Conservation (phyloP, 2,329 filamentous ascomycete species). For the Metarhizium sp. region DNA sequence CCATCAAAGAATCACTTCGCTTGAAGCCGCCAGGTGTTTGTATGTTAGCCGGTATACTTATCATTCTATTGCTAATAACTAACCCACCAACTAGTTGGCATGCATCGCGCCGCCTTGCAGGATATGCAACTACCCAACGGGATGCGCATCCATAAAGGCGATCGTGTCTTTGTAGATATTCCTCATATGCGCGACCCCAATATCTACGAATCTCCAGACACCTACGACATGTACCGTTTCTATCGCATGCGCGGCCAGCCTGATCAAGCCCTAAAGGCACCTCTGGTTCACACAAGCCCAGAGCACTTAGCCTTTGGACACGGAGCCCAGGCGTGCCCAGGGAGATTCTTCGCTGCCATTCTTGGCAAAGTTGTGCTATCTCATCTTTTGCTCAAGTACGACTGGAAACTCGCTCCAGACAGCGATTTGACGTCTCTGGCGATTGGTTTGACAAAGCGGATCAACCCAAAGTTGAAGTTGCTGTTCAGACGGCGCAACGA, state of each 20-base stretch:
- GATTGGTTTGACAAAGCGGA: conserved; percentile 6
- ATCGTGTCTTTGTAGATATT: conserved; percentile 8
- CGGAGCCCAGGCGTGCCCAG: conserved; percentile 7
- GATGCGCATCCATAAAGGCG: conserved; percentile 3
- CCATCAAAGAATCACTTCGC: conserved; percentile 7
- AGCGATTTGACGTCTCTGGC: conserved; percentile 2
- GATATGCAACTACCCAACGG: conserved; percentile 6
- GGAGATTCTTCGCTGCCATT: conserved; percentile 7
- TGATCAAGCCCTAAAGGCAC: conserved; percentile 5
- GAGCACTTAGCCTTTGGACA: conserved; percentile 8
- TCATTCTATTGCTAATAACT: no score
- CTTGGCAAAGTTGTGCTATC: conserved; percentile 6
- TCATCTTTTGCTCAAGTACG: conserved; percentile 8
- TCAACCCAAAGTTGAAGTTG: conserved; percentile 4
- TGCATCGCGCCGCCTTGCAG: conserved; percentile 7
- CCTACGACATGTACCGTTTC: conserved; percentile 8
- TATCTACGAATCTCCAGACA: conserved; percentile 6
- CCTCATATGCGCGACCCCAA: conserved; percentile 7
- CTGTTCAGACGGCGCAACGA: conserved; percentile 4
- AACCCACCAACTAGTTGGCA: conserved; percentile 4
- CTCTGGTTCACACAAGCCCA: conserved; percentile 6
- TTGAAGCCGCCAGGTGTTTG: conserved; percentile 8
- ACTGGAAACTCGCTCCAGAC: conserved; percentile 4
- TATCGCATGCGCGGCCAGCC: conserved; percentile 6
- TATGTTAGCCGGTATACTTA: background rate